phyloP scores from a whole-genome alignment of 805 yeast genomes.

The Zygosaccharomyces pseudorouxii region DNA sequence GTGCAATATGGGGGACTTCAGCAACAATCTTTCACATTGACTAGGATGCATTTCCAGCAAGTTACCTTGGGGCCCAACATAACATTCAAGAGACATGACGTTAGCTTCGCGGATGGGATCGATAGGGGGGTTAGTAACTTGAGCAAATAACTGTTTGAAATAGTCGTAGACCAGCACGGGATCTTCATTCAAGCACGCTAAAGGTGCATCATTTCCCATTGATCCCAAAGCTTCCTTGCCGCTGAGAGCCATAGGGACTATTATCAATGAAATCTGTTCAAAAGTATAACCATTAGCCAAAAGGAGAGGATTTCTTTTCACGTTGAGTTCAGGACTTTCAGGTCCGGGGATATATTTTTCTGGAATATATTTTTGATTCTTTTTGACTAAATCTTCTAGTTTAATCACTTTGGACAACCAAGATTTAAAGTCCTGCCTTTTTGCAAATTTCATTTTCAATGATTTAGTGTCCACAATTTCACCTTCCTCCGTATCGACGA shows the following conservation, averaged over 20 bases:
- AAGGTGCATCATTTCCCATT: constrained; percentile 96
- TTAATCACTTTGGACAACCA: constrained; percentile 88
- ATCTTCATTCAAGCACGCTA: constrained; percentile 91
- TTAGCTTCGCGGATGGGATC: constrained; percentile 96
- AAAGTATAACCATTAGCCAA: constrained; percentile 90
- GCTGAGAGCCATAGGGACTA: constrained; percentile 89
- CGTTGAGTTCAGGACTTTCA: constrained; percentile 34
- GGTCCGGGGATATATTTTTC: constrained; percentile 19
- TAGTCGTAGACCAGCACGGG: constrained; percentile 89
- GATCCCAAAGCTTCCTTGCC: constrained; percentile 96
- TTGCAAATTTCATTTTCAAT: constrained; percentile 72
- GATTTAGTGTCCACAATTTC: constrained; percentile 90
- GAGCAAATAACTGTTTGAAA: constrained; percentile 94
- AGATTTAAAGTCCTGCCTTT: constrained; percentile 84
- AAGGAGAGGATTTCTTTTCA: constrained; percentile 79
- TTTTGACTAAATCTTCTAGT: constrained; percentile 66
- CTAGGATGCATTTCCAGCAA: constrained; percentile 84
- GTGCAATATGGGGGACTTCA: constrained; percentile 78
- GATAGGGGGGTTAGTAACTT: constrained; percentile 97
- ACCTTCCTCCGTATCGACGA: constrained; percentile 91
- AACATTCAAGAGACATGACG: constrained; percentile 96
- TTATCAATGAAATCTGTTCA: constrained; percentile 77
- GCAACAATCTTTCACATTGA: constrained; percentile 84
- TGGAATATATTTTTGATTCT: constrained; percentile 41
- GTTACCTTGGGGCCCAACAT: constrained; percentile 95